Evolutionary conservation across 441 rosid species (phyloP), one percentile per base, ranked within the genome.

Genomic region (Monsonia emarginata): DNA sequence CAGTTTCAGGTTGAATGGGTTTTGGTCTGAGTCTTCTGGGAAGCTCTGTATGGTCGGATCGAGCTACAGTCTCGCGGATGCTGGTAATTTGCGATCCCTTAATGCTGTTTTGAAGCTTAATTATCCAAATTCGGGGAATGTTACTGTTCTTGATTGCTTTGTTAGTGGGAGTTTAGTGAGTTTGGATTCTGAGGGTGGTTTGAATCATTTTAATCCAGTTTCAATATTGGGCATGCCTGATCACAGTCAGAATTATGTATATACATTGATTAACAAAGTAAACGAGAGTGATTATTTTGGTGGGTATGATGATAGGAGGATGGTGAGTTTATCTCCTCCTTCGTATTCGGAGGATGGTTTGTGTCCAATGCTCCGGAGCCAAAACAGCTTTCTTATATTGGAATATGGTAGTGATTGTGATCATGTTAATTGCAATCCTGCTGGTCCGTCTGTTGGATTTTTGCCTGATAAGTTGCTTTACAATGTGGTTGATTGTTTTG

Each of bases 11-110:
- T 73, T 93, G 1, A 73, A 63, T 65, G 98, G 97, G 63, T 87
- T 78, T 71, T 85, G 90, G 97, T 84, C 89, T 2, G 78, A 83
- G 72, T 72, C 83, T 63, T 78, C 82, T 25, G 89, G 93, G 66
- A 79, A 75, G 76, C 82, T 90, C 30, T 94, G 98, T 80, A 79
- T 88, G 95, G 87, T 94, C 24, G 96, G 97, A 84, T 86, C 97
- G 63, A 80, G 83, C 13, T 36, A 67, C 61, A 71, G 61, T 56
- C 44, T 52, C 9, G 65, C 64, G 3, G 57, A 40, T 28, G 69
- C 67, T 22, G 87, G 90, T 48, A 73, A 28, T 61, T 62, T 70
- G 19, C 67, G 66, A 67, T 65, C 76, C 54, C 56, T 56, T 8
- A 63, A 81, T 77, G 91, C 67, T 70, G 87, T 81, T 73, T 74